phyloP scores from a whole-genome alignment of 345 rosid species.

The Melastoma malabathricum region DNA sequence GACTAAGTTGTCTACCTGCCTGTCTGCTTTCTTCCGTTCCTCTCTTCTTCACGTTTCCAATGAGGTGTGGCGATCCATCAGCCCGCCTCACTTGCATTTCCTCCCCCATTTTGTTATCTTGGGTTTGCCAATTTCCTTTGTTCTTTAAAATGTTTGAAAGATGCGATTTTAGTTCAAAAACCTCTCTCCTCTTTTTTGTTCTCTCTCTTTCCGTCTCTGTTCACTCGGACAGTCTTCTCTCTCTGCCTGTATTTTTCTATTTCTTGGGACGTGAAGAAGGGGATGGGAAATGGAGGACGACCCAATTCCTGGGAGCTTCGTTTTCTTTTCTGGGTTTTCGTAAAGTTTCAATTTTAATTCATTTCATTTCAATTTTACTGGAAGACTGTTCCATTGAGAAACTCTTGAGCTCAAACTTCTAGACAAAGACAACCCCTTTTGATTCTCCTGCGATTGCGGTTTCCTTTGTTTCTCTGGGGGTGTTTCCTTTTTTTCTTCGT shows the following conservation, averaged over 20 bases:
- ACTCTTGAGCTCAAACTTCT: neutral
- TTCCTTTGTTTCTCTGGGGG: no score
- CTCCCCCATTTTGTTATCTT: no score
- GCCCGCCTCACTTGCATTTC: no score
- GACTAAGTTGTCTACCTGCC: no score
- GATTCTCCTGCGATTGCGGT: no score
- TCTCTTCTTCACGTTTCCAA: no score
- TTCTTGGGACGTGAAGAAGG: conserved; percentile 14
- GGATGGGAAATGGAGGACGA: conserved; percentile 31
- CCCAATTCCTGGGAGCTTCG: conserved; percentile 38
- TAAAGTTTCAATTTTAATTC: neutral
- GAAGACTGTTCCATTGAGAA: conserved; percentile 16
- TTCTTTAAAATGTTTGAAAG: neutral
- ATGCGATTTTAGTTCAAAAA: neutral
- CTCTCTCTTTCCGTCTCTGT: neutral
- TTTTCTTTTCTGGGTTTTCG: conserved; percentile 7
- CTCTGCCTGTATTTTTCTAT: conserved; percentile 4
- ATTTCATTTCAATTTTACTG: no score
- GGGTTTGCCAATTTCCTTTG: neutral
- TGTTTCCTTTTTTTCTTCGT: no score
- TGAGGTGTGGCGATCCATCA: no score
- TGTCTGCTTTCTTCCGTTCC: no score
- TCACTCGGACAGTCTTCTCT: neutral
- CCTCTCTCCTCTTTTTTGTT: neutral
- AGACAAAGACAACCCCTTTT: no score